Conservation (phyloP, 306 rosid species). For the Carpinus viminea region DNA sequence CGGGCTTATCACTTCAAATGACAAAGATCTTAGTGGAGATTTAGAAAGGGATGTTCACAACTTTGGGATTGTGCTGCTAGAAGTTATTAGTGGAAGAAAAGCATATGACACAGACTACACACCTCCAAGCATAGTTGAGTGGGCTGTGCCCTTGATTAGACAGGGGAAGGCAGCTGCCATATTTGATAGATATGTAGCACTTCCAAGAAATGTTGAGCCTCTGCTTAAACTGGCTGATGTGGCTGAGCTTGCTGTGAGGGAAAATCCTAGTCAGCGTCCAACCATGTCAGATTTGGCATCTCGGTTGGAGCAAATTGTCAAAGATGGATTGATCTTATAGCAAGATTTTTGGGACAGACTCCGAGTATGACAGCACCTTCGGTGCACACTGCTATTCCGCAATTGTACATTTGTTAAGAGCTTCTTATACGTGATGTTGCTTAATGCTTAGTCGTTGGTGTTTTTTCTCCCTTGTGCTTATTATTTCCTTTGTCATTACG, state of each 20-base stretch:
- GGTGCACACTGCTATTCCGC: constrained; percentile 33
- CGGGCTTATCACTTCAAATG: constrained; percentile 63
- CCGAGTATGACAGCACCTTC: constrained; percentile 12
- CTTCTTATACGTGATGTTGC: constrained; percentile 44
- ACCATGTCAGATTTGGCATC: constrained; percentile 62
- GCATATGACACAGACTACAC: constrained; percentile 65
- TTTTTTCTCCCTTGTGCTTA: constrained; percentile 24
- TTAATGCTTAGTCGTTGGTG: background rate
- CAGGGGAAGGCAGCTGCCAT: constrained; percentile 75
- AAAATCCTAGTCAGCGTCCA: constrained; percentile 64
- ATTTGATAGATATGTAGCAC: constrained; percentile 56
- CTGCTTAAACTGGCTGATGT: constrained; percentile 79
- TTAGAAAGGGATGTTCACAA: constrained; percentile 59
- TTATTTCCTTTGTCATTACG: constrained; percentile 33
- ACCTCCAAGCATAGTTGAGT: constrained; percentile 65
- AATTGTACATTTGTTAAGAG: constrained; percentile 59
- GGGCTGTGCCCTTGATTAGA: constrained; percentile 85
- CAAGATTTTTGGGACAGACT: constrained; percentile 24
- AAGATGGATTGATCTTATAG: constrained; percentile 70
- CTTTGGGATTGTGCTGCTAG: constrained; percentile 76
- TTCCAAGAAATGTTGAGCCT: constrained; percentile 84
- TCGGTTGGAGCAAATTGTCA: constrained; percentile 82
- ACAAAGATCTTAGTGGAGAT: constrained; percentile 50
- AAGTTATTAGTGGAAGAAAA: constrained; percentile 88
- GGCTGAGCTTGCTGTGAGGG: constrained; percentile 67